Evolutionary conservation across 2,329 filamentous ascomycete genomes (phyloP), one percentile per base, ranked within the genome.

Genomic region (Aciculosporium take): DNA sequence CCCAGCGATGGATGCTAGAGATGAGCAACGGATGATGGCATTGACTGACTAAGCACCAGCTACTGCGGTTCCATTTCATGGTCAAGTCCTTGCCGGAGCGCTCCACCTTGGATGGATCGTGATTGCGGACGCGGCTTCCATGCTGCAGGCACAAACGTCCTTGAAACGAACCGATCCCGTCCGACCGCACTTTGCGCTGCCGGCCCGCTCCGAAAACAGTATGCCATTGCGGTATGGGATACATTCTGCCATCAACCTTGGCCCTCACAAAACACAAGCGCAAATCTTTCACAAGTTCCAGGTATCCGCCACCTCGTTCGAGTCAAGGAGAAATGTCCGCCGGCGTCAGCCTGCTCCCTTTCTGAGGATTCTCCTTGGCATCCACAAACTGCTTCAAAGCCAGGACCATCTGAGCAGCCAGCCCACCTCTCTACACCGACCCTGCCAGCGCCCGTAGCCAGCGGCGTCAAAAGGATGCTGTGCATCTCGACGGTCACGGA

Each of bases 81-180:
- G 91, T 98, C 52, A 98, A 69, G 62, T 98, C 91, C 69, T 89
- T 95, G 65, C 91, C 91, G 47, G 79, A 71, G 56, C 91, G 88
- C 74, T 98, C 91, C 59, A 98, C 84, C 79, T 98, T 98, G 66
- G 91, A 98, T 47, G 91, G 91, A 63, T 98, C 91, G 53, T 91
- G 83, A 61, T 98, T 98, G 55, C 91, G 88, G 52, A 91, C 89
- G 91, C 91, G 62, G 98, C 91, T 69, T 98, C 91, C 40, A 91
- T 77, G 61, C 86, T 94, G 84, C 88, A 98, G 46, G 91, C 91
- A 24, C 84, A 74, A 51, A 98, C 88, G 48, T 98, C 91, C 76
- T 98, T 98, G 56, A 98, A 71, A 53, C 91, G n/a, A n/a, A n/a
- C n/a, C n/a, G n/a, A n/a, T n/a, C n/a, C n/a, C n/a, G n/a, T n/a